Evolutionary conservation across 75 land plant species (phyloP).

Genomic region (Cupressus sempervirens): DNA sequence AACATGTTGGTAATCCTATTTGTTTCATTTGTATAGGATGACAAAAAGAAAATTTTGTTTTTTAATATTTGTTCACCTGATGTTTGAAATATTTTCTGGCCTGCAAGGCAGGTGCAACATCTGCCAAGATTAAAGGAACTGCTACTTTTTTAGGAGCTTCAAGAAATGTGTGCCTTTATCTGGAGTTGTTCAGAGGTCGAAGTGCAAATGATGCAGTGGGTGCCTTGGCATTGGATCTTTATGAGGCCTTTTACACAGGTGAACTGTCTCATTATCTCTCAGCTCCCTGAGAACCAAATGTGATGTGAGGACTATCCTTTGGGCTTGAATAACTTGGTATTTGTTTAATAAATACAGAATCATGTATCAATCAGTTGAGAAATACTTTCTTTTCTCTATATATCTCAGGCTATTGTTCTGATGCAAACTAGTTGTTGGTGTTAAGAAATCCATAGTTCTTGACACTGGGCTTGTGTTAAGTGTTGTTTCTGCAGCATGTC

Average conservation of each 20-base stretch:
- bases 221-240: constrained; percentile 22
- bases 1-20: background rate
- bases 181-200: constrained; percentile 19
- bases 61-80: background rate
- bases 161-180: constrained; percentile 13
- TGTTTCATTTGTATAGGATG: background rate
- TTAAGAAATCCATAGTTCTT: background rate
- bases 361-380: background rate
- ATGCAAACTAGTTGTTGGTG: background rate
- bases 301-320: background rate
- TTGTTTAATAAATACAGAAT: background rate
- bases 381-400: background rate
- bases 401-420: background rate
- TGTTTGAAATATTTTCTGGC: background rate
- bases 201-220: constrained; percentile 22
- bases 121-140: constrained; percentile 11
- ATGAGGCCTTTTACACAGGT: constrained; percentile 15
- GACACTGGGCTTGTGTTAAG: too few relatives aligned
- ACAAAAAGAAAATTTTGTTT: background rate
- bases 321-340: background rate
- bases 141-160: constrained; percentile 7
- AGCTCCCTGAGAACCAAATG: background rate
- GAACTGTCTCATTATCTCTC: background rate
- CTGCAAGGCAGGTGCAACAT: constrained; percentile 19
- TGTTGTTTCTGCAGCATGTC: too few relatives aligned